Conservation (phyloP, 2,329 filamentous ascomycete species). For the Akanthomyces uredinophilus region DNA sequence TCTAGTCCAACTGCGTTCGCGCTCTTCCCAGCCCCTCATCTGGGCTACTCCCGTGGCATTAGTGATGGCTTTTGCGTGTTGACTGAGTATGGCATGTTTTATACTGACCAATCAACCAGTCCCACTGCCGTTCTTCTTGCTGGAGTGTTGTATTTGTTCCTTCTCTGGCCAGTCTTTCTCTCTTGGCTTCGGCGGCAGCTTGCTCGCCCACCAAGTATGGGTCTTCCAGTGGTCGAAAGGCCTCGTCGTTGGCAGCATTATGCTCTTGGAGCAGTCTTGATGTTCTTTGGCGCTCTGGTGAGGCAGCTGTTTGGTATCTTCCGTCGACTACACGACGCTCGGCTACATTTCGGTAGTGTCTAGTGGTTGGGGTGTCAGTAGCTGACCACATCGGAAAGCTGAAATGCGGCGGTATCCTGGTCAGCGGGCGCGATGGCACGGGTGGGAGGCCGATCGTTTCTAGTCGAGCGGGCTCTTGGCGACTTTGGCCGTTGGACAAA, state of each 20-base stretch:
- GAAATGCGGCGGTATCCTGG: conserved; percentile 52
- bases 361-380: conserved; percentile 46
- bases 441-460: conserved; percentile 43
- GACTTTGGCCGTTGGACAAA: conserved; percentile 22
- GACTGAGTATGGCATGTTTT: not conserved
- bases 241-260: conserved; percentile 9
- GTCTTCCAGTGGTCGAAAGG: conserved; percentile 55
- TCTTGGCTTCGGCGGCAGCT: conserved; percentile 52
- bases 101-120: conserved; percentile 53
- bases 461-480: conserved; percentile 7
- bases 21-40: conserved; percentile 46
- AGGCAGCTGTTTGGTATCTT: conserved; percentile 28
- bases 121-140: conserved; percentile 55
- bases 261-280: not conserved
- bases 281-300: conserved; percentile 3
- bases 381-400: conserved; percentile 56
- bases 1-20: conserved; percentile 43
- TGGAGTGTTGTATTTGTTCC: conserved; percentile 49
- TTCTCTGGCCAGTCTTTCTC: conserved; percentile 54
- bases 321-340: conserved; percentile 52
- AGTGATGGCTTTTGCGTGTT: conserved; percentile 13
- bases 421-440: conserved; percentile 37
- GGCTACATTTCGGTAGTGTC: conserved; percentile 60
- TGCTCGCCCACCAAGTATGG: conserved; percentile 63
- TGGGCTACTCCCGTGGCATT: conserved; percentile 35